phyloP scores from a whole-genome alignment of 345 rosid genomes.

The Pistacia atlantica region DNA sequence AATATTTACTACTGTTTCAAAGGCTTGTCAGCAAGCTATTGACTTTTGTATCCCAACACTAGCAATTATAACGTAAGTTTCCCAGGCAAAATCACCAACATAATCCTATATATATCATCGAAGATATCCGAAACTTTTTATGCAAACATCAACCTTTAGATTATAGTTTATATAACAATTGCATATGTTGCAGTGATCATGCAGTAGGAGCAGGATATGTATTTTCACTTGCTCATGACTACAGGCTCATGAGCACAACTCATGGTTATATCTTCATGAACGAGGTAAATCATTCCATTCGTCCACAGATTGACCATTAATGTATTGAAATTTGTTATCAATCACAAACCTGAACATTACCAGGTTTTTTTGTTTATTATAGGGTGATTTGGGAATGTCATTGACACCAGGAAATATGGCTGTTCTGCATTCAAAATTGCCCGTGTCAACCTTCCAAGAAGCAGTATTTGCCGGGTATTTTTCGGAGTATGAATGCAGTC shows the following conservation, averaged over 20 bases:
- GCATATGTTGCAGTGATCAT: constrained; percentile 6
- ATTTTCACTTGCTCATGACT: constrained; percentile 21
- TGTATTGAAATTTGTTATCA: background rate
- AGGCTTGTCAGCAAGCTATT: constrained; percentile 20
- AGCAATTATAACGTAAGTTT: constrained; percentile 10
- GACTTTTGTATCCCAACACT: constrained; percentile 23
- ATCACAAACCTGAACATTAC: background rate
- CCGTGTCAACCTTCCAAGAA: constrained; percentile 17
- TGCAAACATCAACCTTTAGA: background rate
- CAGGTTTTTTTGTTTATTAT: background rate
- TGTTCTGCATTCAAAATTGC: constrained; percentile 15
- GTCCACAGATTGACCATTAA: background rate
- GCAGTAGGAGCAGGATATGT: constrained; percentile 20
- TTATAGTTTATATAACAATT: background rate
- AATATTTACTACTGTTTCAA: constrained; percentile 12
- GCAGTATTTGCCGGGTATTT: constrained; percentile 8
- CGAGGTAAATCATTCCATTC: background rate
- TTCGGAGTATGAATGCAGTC: too few species aligned
- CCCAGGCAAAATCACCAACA: background rate
- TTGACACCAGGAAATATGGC: background rate
- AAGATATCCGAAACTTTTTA: too few species aligned
- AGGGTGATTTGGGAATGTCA: constrained; percentile 19
- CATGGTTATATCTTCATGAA: constrained; percentile 20
- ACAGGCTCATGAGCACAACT: constrained; percentile 23
- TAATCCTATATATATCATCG: background rate